Percentiles rank a stretch among this genome's conserved stretches.
Conservation (phyloP, 176 grass and related monocot genomes). For the bread wheat (Triticum aestivum) region IWGSC_CS_RefSeq_v2.1 NC_057800.1:227370797-227371296, state of each 20-base stretch:
- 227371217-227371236: background rate
- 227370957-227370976: constrained; percentile 45
- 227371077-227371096: background rate
- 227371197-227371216: background rate
- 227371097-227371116: constrained; percentile 4
- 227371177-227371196: background rate
- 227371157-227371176: constrained; percentile 16
- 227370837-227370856: constrained; percentile 77
- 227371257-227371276: background rate
- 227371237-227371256: background rate
- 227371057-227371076: background rate
- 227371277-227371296: constrained; percentile 5
- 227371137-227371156: background rate
- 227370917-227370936: background rate
- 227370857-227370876: constrained; percentile 45
- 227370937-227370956: background rate
- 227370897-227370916: background rate
- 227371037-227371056: background rate
- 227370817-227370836: constrained; percentile 52
- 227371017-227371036: constrained; percentile 49
- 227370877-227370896: constrained; percentile 18
- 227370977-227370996: constrained; percentile 64
- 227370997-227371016: constrained; percentile 58
- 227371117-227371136: background rate
- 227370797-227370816: constrained; percentile 35